phyloP scores from a whole-genome alignment of 2,329 filamentous ascomycete species.

The Pezicula radicicola region DNA sequence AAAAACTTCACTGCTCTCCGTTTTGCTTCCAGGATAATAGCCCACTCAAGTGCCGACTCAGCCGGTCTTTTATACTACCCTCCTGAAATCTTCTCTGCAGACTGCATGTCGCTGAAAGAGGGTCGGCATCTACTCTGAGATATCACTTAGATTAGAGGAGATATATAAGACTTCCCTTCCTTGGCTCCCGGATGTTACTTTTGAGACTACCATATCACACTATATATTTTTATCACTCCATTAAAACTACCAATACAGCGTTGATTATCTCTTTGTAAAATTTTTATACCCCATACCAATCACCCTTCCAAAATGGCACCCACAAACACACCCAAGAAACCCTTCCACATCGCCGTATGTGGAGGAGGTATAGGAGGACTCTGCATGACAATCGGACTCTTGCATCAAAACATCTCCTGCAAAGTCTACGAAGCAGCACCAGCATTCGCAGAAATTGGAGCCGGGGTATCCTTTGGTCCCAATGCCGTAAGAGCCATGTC shows the following conservation, averaged over 20 bases:
- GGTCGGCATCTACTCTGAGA: no score
- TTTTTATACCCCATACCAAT: no score
- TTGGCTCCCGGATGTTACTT: no score
- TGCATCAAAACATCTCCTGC: constrained; percentile 23
- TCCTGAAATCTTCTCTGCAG: no score
- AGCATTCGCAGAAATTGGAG: constrained; percentile 29
- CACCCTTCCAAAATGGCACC: background rate
- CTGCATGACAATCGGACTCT: constrained; percentile 24
- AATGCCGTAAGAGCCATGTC: constrained; percentile 26
- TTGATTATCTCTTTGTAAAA: no score
- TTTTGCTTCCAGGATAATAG: no score
- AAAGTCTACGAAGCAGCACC: constrained; percentile 27
- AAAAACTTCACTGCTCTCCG: no score
- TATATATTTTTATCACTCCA: no score
- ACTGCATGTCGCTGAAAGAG: background rate
- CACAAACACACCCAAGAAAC: constrained; percentile 13
- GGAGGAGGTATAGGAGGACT: constrained; percentile 28
- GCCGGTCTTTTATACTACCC: background rate
- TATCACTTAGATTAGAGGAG: no score
- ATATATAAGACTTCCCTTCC: no score
- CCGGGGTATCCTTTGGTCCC: constrained; percentile 27
- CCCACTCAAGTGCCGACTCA: background rate
- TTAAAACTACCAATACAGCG: no score
- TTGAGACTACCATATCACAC: no score
- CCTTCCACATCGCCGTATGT: constrained; percentile 27